Conservation (phyloP, 2,329 filamentous ascomycete species). For the Talaromyces verruculosus region DNA sequence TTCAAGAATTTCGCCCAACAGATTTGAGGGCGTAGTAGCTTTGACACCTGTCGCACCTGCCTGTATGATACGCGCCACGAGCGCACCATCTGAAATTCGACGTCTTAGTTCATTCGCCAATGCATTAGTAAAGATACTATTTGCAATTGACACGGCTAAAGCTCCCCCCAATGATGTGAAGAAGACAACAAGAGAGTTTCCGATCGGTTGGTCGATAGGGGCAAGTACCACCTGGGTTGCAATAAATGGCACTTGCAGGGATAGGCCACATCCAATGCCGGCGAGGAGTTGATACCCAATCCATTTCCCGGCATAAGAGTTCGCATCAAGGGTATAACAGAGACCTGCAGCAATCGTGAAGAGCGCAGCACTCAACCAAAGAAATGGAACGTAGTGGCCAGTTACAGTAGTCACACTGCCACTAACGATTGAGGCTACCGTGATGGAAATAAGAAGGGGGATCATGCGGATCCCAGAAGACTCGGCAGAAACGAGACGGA, state of each 20-base stretch:
- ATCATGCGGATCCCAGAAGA: conserved; percentile 42
- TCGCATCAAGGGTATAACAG: conserved; percentile 35
- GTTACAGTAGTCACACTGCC: conserved; percentile 33
- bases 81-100: not conserved
- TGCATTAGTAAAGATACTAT: not conserved
- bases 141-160: not conserved
- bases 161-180: not conserved
- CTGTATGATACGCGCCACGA: not conserved
- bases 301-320: conserved; percentile 35
- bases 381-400: conserved; percentile 44
- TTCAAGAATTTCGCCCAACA: not conserved
- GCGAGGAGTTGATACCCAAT: conserved; percentile 42
- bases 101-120: not conserved
- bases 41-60: not conserved
- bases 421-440: conserved; percentile 30
- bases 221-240: not conserved
- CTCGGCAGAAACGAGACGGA: conserved; percentile 36
- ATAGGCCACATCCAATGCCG: conserved; percentile 38
- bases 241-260: conserved; percentile 30
- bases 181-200: not conserved
- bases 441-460: conserved; percentile 37
- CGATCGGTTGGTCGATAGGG: not conserved
- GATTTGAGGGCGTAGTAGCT: not conserved
- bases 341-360: conserved; percentile 38
- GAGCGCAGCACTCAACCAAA: conserved; percentile 35